phyloP scores from a whole-genome alignment of 371 early-diverging fungal species.

The Mortierella sp. region DNA sequence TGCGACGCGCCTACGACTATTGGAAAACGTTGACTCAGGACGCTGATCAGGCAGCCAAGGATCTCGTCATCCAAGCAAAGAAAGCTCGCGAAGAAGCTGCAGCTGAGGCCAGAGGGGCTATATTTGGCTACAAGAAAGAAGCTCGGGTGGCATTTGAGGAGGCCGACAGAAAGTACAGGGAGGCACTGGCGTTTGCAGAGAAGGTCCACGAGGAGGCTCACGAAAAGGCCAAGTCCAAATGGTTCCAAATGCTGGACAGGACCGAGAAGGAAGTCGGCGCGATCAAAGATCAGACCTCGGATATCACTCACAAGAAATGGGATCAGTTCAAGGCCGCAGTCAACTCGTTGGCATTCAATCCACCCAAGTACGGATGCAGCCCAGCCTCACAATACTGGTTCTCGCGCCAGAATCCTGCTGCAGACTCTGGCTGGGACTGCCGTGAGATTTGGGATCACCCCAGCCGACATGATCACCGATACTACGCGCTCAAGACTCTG shows the following conservation, averaged over 20 bases:
- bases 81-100: constrained; percentile 46
- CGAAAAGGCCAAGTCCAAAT: constrained; percentile 46
- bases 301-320: constrained; percentile 42
- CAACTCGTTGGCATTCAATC: constrained; percentile 41
- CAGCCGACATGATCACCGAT: constrained; percentile 25
- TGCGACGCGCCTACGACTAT: constrained; percentile 49
- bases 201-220: constrained; percentile 42
- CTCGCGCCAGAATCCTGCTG: constrained; percentile 19
- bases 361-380: constrained; percentile 51
- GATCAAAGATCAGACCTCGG: constrained; percentile 29
- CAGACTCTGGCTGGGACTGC: constrained; percentile 40
- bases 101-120: constrained; percentile 35
- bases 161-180: constrained; percentile 41
- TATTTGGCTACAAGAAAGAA: constrained; percentile 42
- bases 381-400: constrained; percentile 53
- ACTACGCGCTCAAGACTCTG: constrained; percentile 25
- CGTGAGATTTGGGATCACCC: constrained; percentile 53
- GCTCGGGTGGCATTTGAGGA: constrained; percentile 36
- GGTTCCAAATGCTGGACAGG: constrained; percentile 43
- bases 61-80: constrained; percentile 38
- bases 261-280: constrained; percentile 46
- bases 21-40: constrained; percentile 46
- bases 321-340: constrained; percentile 49
- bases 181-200: constrained; percentile 40
- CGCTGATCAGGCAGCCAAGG: constrained; percentile 41